A percentile compares a stretch with the other conserved stretches of the same genome.
Conservation (phyloP, 805 yeast genomes). For the Pichia californica region DNA sequence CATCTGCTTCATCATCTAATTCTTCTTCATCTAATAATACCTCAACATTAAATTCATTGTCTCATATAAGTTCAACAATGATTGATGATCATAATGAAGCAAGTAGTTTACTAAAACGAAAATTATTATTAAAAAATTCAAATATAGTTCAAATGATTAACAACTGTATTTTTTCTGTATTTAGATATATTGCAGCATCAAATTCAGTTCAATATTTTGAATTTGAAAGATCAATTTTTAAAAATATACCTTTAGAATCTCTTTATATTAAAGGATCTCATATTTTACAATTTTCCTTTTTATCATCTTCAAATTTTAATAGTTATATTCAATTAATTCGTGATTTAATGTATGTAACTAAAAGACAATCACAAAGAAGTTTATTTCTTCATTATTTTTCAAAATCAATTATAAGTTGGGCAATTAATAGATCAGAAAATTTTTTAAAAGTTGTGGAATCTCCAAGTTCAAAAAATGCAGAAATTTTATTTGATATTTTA, state of each 20-base stretch:
- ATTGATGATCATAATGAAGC: constrained; percentile 9
- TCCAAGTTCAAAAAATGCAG: constrained; percentile 23
- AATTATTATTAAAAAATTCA: constrained; percentile 4
- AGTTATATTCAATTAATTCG: constrained; percentile 36
- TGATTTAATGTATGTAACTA: constrained; percentile 30
- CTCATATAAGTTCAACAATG: constrained; percentile 6
- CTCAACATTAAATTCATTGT: background rate
- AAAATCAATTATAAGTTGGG: constrained; percentile 44
- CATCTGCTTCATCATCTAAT: background rate
- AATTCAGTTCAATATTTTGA: constrained; percentile 39
- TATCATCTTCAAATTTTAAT: constrained; percentile 33
- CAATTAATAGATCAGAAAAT: constrained; percentile 41
- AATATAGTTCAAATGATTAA: constrained; percentile 31
- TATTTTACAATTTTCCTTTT: constrained; percentile 36
- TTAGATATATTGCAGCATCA: constrained; percentile 44
- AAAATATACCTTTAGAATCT: constrained; percentile 26
- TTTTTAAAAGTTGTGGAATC: constrained; percentile 26
- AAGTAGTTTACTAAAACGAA: constrained; percentile 8
- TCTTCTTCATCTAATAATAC: background rate
- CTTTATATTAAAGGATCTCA: constrained; percentile 41
- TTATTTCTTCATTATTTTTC: constrained; percentile 39
- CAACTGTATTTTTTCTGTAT: constrained; percentile 32
- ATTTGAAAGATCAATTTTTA: constrained; percentile 28
- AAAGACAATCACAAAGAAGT: constrained; percentile 40
- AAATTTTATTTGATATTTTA: constrained; percentile 32